Evolutionary conservation across 2,329 filamentous ascomycete genomes (phyloP).

Genomic region (Venturia asperata): DNA sequence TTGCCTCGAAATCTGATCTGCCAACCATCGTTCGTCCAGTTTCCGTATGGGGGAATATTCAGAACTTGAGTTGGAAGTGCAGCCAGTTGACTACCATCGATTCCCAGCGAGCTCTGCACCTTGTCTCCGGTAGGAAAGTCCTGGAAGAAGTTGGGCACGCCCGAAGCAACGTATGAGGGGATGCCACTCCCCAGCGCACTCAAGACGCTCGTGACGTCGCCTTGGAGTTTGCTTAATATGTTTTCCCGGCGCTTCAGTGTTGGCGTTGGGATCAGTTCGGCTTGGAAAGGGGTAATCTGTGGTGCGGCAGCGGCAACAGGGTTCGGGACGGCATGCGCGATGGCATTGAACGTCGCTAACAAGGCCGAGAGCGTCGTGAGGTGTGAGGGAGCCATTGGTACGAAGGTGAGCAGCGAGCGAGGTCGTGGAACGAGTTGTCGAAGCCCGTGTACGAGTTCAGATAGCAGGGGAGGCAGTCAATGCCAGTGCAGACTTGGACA

Average conservation of each 20-base stretch:
- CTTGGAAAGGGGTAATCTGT: constrained; percentile 42
- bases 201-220: constrained; percentile 35
- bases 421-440: not conserved
- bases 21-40: constrained; percentile 73
- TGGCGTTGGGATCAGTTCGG: constrained; percentile 34
- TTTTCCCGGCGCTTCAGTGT: constrained; percentile 40
- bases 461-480: not conserved
- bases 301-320: constrained; percentile 32
- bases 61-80: constrained; percentile 62
- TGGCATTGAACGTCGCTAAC: not conserved
- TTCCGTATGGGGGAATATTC: constrained; percentile 61
- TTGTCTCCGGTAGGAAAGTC: constrained; percentile 55
- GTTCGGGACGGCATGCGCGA: constrained; percentile 10
- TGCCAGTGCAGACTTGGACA: not conserved
- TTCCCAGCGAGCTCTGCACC: constrained; percentile 55
- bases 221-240: constrained; percentile 46
- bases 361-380: constrained; percentile 14
- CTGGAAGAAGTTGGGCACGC: constrained; percentile 60
- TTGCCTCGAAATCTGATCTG: constrained; percentile 70
- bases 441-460: not conserved
- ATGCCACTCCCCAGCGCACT: constrained; percentile 30
- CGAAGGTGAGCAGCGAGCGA: not conserved
- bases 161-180: constrained; percentile 55
- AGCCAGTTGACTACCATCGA: constrained; percentile 51
- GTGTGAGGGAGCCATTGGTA: constrained; percentile 3